Conservation (phyloP, 1,284 basidiomycete species). For the Ganoderma meredithae region DNA sequence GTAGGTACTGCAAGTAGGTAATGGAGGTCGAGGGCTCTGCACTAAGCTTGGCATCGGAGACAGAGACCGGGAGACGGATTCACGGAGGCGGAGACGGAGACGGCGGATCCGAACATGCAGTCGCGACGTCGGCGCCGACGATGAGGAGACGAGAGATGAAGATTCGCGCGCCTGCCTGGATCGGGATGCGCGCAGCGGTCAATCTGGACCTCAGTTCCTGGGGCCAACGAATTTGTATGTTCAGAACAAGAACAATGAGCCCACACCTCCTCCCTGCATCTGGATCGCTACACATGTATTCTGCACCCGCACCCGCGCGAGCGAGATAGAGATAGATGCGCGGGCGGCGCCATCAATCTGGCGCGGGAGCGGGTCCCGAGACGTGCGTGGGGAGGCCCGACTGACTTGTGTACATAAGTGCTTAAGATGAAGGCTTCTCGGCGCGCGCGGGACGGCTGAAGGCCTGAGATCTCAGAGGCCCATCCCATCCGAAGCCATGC, state of each 20-base stretch:
- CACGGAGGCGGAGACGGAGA: no score
- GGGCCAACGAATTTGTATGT: background rate
- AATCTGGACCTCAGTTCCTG: no score
- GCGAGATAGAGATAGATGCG: background rate
- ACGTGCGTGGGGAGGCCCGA: no score
- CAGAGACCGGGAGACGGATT: no score
- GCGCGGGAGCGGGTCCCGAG: background rate
- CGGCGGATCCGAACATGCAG: no score
- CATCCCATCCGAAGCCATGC: background rate
- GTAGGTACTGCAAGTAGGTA: background rate
- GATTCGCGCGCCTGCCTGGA: no score
- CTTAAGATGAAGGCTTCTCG: background rate
- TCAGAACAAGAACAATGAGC: no score
- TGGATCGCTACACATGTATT: background rate
- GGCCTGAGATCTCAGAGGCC: background rate
- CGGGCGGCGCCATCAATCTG: conserved; percentile 2
- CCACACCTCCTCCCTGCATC: background rate
- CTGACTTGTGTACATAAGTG: no score
- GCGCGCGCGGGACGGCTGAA: no score
- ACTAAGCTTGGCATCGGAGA: no score
- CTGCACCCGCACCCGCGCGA: background rate
- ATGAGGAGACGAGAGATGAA: background rate
- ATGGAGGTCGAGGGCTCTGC: background rate
- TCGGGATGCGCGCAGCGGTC: no score
- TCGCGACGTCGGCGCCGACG: background rate